Percentiles rank a stretch among this genome's conserved stretches.
These are phyloP conservation scores for Calonectria pteridis DNA, from an alignment of 2,329 filamentous ascomycete species.

Conservation along the genomic window DNA sequence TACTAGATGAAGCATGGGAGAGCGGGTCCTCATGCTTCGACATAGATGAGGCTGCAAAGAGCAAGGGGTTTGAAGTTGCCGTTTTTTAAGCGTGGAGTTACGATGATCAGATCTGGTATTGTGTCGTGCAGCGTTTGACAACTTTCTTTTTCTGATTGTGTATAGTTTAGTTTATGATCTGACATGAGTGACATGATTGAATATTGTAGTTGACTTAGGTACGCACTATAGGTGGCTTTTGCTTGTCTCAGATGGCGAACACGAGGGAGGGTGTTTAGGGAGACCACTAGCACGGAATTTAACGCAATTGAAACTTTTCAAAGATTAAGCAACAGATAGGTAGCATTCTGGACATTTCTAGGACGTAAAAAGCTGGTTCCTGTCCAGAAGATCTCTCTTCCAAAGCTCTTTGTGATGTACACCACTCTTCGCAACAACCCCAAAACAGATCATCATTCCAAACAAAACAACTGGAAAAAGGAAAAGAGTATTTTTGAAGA, in stretches of 20 bases:
- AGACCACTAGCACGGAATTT: neutral
- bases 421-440: too few relatives aligned
- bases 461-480: too few relatives aligned
- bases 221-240: neutral
- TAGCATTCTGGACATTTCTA: neutral
- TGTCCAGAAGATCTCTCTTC: neutral
- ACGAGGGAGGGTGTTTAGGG: neutral
- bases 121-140: neutral
- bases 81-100: conserved; percentile 32
- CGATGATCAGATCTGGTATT: neutral
- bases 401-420: neutral
- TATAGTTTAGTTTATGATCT: neutral
- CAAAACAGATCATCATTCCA: neutral
- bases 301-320: neutral
- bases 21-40: conserved; percentile 37
- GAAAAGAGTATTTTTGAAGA: too few relatives aligned
- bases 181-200: neutral
- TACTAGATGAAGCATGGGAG: conserved; percentile 38
- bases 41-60: conserved; percentile 29
- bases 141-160: neutral
- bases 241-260: too few relatives aligned
- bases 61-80: conserved; percentile 32
- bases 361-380: too few relatives aligned
- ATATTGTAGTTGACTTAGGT: neutral
- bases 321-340: neutral